These are phyloP conservation scores for Yamadazyma insecticola DNA, from an alignment of 805 yeast genomes.

Conservation along the genomic window DNA sequence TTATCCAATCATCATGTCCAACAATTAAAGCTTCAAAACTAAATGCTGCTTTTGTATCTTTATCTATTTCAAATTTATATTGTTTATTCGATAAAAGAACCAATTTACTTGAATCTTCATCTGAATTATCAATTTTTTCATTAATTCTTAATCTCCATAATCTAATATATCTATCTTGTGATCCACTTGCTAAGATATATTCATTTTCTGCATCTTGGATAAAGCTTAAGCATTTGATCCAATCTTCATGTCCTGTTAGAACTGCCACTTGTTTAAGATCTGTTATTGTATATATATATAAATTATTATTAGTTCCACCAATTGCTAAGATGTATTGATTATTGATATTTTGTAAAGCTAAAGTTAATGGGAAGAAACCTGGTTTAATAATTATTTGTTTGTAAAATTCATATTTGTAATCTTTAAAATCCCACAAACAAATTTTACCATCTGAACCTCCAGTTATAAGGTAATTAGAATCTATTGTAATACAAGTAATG, in stretches of 20 bases:
- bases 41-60: slow-evolving; percentile 45
- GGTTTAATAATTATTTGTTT: too few relatives aligned
- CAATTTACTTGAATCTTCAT: slow-evolving; percentile 49
- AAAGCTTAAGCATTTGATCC: slow-evolving; percentile 78
- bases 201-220: slow-evolving; percentile 46
- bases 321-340: slow-evolving; percentile 49
- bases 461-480: slow-evolving; percentile 41
- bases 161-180: slow-evolving; percentile 89
- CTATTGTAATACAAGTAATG: slow-evolving; percentile 50
- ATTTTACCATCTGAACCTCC: slow-evolving; percentile 65
- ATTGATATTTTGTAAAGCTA: slow-evolving; percentile 29
- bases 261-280: slow-evolving; percentile 43
- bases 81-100: slow-evolving; percentile 66
- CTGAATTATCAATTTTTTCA: slow-evolving; percentile 51
- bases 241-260: slow-evolving; percentile 90
- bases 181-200: slow-evolving; percentile 76
- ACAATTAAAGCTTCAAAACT: slow-evolving; percentile 88
- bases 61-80: slow-evolving; percentile 48
- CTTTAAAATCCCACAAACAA: slow-evolving; percentile 44
- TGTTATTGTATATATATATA: slow-evolving; percentile 47
- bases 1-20: slow-evolving; percentile 99
- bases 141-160: slow-evolving; percentile 73
- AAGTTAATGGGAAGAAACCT: slow-evolving; percentile 42
- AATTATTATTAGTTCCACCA: slow-evolving; percentile 63
- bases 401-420: slow-evolving; percentile 10